phyloP scores from a whole-genome alignment of 2,329 filamentous ascomycete species.

The Aspergillus sp. region DNA sequence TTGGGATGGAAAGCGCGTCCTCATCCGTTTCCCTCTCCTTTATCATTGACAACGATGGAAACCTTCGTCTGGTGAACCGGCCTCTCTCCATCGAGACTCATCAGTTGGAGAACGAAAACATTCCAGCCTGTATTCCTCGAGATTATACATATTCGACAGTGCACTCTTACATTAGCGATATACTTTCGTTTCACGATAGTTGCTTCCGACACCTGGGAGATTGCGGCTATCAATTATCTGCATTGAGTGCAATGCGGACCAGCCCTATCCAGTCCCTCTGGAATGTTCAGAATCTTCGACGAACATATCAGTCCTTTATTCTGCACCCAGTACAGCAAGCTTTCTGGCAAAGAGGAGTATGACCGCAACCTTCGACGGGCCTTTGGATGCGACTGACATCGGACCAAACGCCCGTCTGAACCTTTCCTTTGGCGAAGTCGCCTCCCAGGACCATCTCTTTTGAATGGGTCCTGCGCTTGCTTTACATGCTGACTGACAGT shows the following conservation, averaged over 20 bases:
- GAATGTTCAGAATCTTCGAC: constrained; percentile 17
- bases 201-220: constrained; percentile 12
- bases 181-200: constrained; percentile 10
- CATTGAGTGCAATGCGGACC: not conserved
- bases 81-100: constrained; percentile 14
- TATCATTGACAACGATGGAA: constrained; percentile 27
- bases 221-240: constrained; percentile 18
- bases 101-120: constrained; percentile 9
- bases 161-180: constrained; percentile 9
- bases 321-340: constrained; percentile 12
- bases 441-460: too few species aligned
- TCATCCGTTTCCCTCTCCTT: constrained; percentile 25
- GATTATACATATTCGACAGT: constrained; percentile 9
- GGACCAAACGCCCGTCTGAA: too few species aligned
- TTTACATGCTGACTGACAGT: too few species aligned
- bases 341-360: constrained; percentile 12
- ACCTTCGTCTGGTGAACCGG: constrained; percentile 16
- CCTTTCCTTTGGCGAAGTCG: too few species aligned
- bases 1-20: constrained; percentile 8
- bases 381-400: too few species aligned
- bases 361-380: constrained; percentile 10
- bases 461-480: too few species aligned
- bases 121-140: constrained; percentile 6
- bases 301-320: constrained; percentile 17
- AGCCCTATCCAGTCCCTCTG: constrained; percentile 19